Evolutionary conservation across 2,329 filamentous ascomycete genomes (phyloP).

Genomic region (Emmonsia crescens): DNA sequence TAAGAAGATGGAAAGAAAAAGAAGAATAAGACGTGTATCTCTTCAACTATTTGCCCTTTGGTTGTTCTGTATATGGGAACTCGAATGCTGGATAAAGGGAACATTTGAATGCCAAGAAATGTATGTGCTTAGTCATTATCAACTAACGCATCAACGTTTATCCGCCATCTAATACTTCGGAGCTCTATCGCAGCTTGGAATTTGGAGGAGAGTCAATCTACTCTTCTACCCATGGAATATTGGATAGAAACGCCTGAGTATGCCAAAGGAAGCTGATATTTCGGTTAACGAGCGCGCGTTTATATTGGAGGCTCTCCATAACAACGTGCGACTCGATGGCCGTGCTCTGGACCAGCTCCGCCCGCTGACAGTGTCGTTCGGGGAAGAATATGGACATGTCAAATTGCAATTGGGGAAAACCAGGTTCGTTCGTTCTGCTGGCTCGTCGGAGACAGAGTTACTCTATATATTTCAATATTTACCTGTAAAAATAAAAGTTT

Average conservation of each 20-base stretch:
- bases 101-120: not conserved
- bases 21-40: not conserved
- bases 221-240: conserved; percentile 4
- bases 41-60: not conserved
- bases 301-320: conserved; percentile 67
- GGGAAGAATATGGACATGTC: conserved; percentile 81
- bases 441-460: not conserved
- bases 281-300: conserved; percentile 84
- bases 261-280: conserved; percentile 44
- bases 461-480: not conserved
- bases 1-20: not conserved
- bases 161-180: not conserved
- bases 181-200: not conserved
- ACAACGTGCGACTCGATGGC: conserved; percentile 74
- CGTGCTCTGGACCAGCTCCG: conserved; percentile 72
- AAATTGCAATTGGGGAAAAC: conserved; percentile 86
- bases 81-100: not conserved
- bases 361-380: conserved; percentile 65
- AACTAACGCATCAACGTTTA: not conserved
- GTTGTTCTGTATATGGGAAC: not conserved
- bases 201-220: not conserved
- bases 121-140: not conserved
- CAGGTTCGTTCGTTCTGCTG: conserved; percentile 43
- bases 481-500: not conserved
- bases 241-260: conserved; percentile 5